Conservation (phyloP, 2,329 filamentous ascomycete species). For the Corinectria fuckeliana region DNA sequence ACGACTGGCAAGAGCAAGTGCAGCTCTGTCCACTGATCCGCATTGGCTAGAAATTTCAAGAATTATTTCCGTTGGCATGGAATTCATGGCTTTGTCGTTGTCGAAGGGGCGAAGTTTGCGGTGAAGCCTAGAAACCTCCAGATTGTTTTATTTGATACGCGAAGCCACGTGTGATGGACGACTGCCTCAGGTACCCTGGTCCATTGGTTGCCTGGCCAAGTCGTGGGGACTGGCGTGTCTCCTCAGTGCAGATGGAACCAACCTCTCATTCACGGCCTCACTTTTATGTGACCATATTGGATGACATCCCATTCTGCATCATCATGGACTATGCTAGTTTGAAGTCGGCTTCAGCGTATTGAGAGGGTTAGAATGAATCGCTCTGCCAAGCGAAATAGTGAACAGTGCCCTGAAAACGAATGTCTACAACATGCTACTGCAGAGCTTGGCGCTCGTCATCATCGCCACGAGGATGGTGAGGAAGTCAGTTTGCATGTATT, state of each 20-base stretch:
- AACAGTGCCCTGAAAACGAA: no score
- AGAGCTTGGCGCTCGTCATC: constrained; percentile 73
- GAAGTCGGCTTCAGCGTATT: no score
- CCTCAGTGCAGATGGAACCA: no score
- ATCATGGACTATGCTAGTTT: no score
- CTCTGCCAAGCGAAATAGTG: constrained; percentile 65
- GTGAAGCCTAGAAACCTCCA: background rate
- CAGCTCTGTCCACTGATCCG: background rate
- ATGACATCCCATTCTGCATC: no score
- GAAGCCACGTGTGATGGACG: no score
- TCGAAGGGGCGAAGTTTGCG: background rate
- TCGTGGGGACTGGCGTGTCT: no score
- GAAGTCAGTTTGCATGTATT: constrained; percentile 70
- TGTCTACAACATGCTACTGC: constrained; percentile 80
- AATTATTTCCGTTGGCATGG: background rate
- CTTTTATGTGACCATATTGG: no score
- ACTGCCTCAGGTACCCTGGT: no score
- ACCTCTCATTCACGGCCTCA: no score
- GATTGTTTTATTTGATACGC: background rate
- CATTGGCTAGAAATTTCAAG: background rate
- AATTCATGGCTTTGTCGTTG: background rate
- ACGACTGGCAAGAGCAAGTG: background rate
- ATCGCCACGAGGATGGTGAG: constrained; percentile 76
- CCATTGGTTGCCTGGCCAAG: no score
- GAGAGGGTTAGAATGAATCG: no score